Evolutionary conservation across 2,329 filamentous ascomycete genomes (phyloP), one percentile per base, ranked within the genome.

Genomic region (Paracoccidioides lutzii): DNA sequence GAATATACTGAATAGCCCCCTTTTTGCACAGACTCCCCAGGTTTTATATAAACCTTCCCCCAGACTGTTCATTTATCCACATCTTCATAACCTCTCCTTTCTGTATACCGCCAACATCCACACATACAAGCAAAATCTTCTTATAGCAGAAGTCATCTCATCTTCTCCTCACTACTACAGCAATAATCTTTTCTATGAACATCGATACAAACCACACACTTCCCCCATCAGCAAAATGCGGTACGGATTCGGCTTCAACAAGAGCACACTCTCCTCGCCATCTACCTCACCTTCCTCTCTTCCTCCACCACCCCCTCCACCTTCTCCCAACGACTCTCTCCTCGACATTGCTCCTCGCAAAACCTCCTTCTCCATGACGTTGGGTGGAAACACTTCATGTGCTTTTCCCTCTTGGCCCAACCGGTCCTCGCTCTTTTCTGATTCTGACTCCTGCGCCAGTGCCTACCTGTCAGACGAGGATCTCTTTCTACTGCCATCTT

Each of bases 331-430:
- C 59, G 67, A 73, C 59, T 65, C 66, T 15, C 60, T 72, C 2
- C 66, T 71, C 49, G 71, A 73, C 55, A 72, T 73, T 60, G 65
- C 64, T 40, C 71, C 71, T 8, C 69, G 69, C 65, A 73, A 72
- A 59, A 69, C 67, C 7, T 72, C 70, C 40, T 73, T 73, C 64
- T 72, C 70, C 30, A 66, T 62, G 32, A 62, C 66, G 38, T 66
- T 67, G 55, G 68, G 69, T 6, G 66, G 69, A 64, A 71, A 66
- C 62, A 71, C 67, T 33, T 66, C 70, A 53, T 74, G 71, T 57
- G 71, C 71, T 4, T 74, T 73, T 52, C 71, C 71, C 7, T 73
- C 71, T 4, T 74, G 71, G 71, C 71, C 71, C 48, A 73, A 73
- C 64, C 62, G 71, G 4, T 63, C 69, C 1, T 70, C 69, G 7